phyloP scores from a whole-genome alignment of 179 eudicot genomes.

The Camellia oleifera region DNA sequence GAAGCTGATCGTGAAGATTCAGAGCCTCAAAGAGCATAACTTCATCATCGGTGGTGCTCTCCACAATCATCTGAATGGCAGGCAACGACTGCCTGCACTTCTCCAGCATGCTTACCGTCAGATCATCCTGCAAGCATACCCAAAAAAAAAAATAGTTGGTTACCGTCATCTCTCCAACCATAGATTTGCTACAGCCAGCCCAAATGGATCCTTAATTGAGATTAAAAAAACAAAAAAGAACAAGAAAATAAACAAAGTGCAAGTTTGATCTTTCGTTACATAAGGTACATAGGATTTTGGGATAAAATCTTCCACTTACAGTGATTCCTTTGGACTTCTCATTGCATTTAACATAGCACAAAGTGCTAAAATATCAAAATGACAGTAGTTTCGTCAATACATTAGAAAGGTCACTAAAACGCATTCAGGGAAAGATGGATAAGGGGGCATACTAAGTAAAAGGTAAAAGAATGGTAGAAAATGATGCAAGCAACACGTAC shows the following conservation, averaged over 20 bases:
- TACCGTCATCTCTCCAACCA: neutral
- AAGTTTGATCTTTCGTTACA: too few relatives aligned
- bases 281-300: too few relatives aligned
- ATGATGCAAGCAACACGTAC: neutral
- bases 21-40: slow-evolving; percentile 80
- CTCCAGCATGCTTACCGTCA: slow-evolving; percentile 69
- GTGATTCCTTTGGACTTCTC: neutral
- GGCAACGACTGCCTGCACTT: slow-evolving; percentile 88
- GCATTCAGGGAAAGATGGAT: neutral
- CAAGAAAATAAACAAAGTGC: neutral
- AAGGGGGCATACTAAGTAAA: neutral
- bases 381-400: neutral
- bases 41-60: slow-evolving; percentile 77
- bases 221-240: neutral
- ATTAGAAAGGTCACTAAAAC: neutral
- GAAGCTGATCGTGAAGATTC: slow-evolving; percentile 84
- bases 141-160: too few relatives aligned
- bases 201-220: neutral
- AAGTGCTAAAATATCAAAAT: neutral
- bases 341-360: neutral
- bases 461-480: neutral
- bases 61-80: slow-evolving; percentile 65
- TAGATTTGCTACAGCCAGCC: neutral
- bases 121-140: slow-evolving; percentile 62
- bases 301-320: too few relatives aligned